A percentile compares a stretch with the other conserved stretches of the same genome.
Conservation (phyloP, 768 basidiomycete genomes). For the Serendipita indica region DNA sequence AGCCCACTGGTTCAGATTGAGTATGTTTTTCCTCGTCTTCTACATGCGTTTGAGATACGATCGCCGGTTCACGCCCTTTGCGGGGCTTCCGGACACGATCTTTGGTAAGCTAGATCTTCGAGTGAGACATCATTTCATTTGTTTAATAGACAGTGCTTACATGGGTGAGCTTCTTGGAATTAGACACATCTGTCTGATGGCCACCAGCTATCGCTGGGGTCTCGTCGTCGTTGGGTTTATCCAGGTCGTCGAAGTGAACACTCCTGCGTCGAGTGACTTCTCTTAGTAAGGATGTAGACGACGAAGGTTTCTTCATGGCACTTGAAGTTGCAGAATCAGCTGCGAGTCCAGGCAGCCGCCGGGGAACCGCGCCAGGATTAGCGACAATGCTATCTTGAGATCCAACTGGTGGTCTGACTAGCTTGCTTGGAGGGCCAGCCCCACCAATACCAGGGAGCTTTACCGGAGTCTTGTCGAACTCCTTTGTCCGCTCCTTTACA, state of each 20-base stretch:
- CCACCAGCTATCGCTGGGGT: neutral
- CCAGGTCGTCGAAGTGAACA: conserved; percentile 4
- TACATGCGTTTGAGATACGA: neutral
- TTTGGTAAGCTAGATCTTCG: conserved; percentile 51
- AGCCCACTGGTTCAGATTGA: too few relatives aligned
- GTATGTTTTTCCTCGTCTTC: neutral
- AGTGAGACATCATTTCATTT: neutral
- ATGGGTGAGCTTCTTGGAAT: neutral
- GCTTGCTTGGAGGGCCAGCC: too few relatives aligned
- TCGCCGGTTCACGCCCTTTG: conserved; percentile 23
- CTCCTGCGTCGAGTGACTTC: neutral
- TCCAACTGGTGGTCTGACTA: too few relatives aligned
- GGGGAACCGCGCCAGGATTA: neutral
- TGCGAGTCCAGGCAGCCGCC: neutral
- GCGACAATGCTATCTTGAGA: too few relatives aligned
- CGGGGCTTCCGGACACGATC: conserved; percentile 54
- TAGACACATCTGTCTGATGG: conserved; percentile 1
- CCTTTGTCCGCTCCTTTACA: neutral
- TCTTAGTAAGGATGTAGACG: neutral
- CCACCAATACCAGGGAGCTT: neutral
- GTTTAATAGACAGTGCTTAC: neutral
- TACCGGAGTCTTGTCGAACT: neutral
- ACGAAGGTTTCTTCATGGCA: neutral
- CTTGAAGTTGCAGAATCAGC: neutral
- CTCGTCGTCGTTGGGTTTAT: neutral